These are phyloP conservation scores for Sporothrix variecibatus DNA, from an alignment of 2,329 filamentous ascomycete genomes.

Conservation along the genomic window DNA sequence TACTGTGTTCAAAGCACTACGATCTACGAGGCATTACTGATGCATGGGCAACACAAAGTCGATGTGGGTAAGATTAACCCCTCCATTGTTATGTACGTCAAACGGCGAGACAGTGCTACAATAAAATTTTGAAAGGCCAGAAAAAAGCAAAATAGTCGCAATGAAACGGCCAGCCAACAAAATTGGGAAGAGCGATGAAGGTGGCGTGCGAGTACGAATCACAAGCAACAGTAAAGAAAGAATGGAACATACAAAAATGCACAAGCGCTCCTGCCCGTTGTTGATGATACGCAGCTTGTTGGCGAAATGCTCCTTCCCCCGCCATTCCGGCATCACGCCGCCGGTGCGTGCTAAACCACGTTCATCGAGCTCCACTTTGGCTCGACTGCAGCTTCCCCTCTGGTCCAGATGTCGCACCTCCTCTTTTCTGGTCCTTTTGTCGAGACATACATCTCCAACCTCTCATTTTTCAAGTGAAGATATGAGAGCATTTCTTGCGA, in stretches of 20 bases:
- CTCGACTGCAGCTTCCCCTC: not conserved
- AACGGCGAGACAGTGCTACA: not conserved
- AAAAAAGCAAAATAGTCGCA: not conserved
- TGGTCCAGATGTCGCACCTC: not conserved
- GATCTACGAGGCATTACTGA: slow-evolving; percentile 13
- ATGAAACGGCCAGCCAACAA: not conserved
- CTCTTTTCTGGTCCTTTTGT: slow-evolving; percentile 4
- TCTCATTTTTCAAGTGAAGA: not conserved
- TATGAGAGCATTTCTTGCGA: not conserved
- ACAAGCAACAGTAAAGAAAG: slow-evolving; percentile 4
- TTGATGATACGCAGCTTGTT: not conserved
- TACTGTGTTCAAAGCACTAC: slow-evolving; percentile 1
- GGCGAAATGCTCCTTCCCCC: slow-evolving; percentile 14
- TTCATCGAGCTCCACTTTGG: not conserved
- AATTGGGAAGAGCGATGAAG: not conserved
- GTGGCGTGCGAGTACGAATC: slow-evolving; percentile 11
- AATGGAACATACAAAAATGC: not conserved
- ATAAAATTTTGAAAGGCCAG: not conserved
- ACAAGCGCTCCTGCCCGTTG: slow-evolving; percentile 4
- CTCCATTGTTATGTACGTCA: not conserved
- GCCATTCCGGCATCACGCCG: slow-evolving; percentile 17
- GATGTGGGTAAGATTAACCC: not conserved
- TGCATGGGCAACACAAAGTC: not conserved
- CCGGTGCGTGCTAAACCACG: not conserved
- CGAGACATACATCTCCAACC: not conserved